Conservation (phyloP, 371 early-diverging fungal genomes). For the Syncephalastrum contaminatum region DNA sequence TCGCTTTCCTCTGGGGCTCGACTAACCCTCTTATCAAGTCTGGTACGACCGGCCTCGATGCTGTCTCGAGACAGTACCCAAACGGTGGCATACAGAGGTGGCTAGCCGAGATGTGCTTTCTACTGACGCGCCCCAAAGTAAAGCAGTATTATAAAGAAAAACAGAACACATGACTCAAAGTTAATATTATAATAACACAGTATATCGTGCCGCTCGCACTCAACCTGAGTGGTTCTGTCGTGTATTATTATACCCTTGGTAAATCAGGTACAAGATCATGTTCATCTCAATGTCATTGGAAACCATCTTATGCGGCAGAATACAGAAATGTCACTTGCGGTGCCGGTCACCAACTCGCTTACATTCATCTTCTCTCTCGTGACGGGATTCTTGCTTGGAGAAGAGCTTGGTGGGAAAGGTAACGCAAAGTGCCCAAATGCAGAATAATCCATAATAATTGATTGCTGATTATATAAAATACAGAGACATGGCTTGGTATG, state of each 20-base stretch:
- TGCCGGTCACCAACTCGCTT: constrained; percentile 89
- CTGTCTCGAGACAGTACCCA: constrained; percentile 48
- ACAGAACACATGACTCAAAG: no score
- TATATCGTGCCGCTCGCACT: constrained; percentile 84
- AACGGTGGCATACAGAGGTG: constrained; percentile 55
- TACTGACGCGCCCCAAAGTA: constrained; percentile 70
- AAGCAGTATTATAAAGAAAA: no score
- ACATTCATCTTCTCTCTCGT: constrained; percentile 85
- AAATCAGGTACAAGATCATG: constrained; percentile 51
- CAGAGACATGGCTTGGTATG: constrained; percentile 15
- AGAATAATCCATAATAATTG: no score
- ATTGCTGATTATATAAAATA: no score
- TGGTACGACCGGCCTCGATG: constrained; percentile 80
- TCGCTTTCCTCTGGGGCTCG: constrained; percentile 92
- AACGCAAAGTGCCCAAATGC: constrained; percentile 14
- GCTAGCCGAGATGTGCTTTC: constrained; percentile 69
- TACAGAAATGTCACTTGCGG: constrained; percentile 86
- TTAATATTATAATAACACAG: constrained; percentile 24
- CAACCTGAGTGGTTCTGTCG: constrained; percentile 87
- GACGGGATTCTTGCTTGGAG: constrained; percentile 80
- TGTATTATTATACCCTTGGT: constrained; percentile 90
- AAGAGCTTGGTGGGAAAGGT: constrained; percentile 60
- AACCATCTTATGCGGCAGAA: background rate
- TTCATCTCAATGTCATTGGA: background rate
- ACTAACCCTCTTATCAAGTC: constrained; percentile 94